A percentile compares a stretch with the other conserved stretches of the same genome.
Conservation (phyloP, 805 yeast species). For the Candida silvatica region DNA sequence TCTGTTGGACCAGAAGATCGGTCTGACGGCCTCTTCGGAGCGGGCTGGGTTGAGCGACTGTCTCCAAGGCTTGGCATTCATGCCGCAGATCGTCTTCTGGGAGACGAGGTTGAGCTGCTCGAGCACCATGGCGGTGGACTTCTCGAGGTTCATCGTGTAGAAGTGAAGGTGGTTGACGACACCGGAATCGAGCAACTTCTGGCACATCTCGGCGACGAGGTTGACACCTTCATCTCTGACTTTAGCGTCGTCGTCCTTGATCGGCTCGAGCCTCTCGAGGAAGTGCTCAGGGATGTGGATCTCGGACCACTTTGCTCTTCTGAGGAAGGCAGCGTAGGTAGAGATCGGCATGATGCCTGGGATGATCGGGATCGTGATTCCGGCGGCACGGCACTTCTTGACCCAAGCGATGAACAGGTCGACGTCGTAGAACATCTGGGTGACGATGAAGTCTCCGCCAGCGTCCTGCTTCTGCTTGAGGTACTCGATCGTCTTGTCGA, state of each 20-base stretch:
- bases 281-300: conserved; percentile 72
- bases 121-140: conserved; percentile 79
- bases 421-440: conserved; percentile 96
- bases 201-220: conserved; percentile 78
- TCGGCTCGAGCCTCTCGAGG: conserved; percentile 60
- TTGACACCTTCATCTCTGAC: conserved; percentile 84
- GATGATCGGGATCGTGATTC: conserved; percentile 78
- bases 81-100: conserved; percentile 15
- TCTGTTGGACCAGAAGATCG: conserved; percentile 94
- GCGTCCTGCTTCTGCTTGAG: conserved; percentile 86
- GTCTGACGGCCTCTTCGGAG: conserved; percentile 75
- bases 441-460: conserved; percentile 89
- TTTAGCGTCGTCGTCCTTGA: conserved; percentile 81
- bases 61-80: conserved; percentile 72
- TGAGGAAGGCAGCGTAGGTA: conserved; percentile 84
- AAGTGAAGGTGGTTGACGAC: conserved; percentile 82
- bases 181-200: conserved; percentile 58
- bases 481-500: conserved; percentile 42
- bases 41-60: conserved; percentile 78
- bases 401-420: conserved; percentile 86
- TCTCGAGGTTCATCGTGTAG: conserved; percentile 96
- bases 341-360: conserved; percentile 99
- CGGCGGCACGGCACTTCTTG: conserved; percentile 52
- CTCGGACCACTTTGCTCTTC: conserved; percentile 94
- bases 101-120: conserved; percentile 55